These are phyloP conservation scores for Tetrapisispora taiwanensis DNA, from an alignment of 805 yeast genomes.

Conservation along the genomic window DNA sequence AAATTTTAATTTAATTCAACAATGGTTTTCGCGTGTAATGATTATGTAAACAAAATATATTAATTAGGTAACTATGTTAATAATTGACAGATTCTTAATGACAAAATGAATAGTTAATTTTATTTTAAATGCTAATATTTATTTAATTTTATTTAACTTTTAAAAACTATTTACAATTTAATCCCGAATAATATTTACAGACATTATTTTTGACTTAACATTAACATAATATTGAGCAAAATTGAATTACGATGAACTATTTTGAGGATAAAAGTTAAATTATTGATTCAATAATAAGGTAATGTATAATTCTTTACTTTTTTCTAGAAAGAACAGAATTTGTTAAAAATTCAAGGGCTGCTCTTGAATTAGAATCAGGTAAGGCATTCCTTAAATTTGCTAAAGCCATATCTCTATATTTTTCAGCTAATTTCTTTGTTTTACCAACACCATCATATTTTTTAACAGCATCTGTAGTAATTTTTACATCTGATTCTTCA, in stretches of 20 bases:
- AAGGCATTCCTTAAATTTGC: slow-evolving; percentile 51
- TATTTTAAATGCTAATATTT: background rate
- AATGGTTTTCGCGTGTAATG: too few species aligned
- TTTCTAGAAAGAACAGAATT: slow-evolving; percentile 73
- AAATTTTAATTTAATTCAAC: too few species aligned
- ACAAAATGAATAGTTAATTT: background rate
- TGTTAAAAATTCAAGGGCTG: slow-evolving; percentile 78
- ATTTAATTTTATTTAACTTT: background rate
- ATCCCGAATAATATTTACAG: too few species aligned
- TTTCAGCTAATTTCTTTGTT: slow-evolving; percentile 67
- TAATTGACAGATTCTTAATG: too few species aligned
- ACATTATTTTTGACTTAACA: too few species aligned
- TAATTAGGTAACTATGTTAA: too few species aligned
- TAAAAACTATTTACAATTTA: background rate
- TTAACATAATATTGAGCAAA: background rate
- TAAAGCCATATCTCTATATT: slow-evolving; percentile 69
- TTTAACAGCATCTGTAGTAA: slow-evolving; percentile 66
- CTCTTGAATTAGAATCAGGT: slow-evolving; percentile 83
- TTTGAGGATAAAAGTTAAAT: background rate
- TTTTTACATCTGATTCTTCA: slow-evolving; percentile 71
- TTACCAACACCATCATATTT: slow-evolving; percentile 63
- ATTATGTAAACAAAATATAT: too few species aligned
- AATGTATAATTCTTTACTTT: slow-evolving; percentile 33
- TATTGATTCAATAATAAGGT: background rate
- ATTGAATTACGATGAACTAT: background rate